Conservation (phyloP, 192 early-diverging fungal genomes). For the Coemansia sp. region DNA sequence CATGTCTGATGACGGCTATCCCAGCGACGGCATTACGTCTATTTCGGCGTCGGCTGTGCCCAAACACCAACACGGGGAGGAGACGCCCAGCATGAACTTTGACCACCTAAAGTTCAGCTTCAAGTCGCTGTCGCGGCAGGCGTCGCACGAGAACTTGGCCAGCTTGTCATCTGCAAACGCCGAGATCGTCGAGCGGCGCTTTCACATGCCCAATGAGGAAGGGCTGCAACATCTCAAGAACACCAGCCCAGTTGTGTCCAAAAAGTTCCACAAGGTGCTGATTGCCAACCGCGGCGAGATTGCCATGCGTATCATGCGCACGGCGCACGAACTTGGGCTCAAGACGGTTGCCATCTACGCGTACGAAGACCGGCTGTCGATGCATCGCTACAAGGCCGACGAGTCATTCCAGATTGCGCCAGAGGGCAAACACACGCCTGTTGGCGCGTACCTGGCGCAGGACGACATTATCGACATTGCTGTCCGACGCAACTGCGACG, state of each 20-base stretch:
- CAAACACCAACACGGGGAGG: slow-evolving; percentile 31
- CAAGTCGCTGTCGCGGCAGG: slow-evolving; percentile 48
- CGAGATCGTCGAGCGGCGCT: slow-evolving; percentile 51
- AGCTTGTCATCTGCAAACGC: slow-evolving; percentile 18
- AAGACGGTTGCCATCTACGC: slow-evolving; percentile 86
- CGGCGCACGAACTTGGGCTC: slow-evolving; percentile 89
- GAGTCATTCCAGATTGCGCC: slow-evolving; percentile 94
- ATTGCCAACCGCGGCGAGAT: slow-evolving; percentile 77
- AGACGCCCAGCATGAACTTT: slow-evolving; percentile 50
- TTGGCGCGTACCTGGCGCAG: slow-evolving; percentile 94
- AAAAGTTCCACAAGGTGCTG: slow-evolving; percentile 55
- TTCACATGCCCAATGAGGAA: slow-evolving; percentile 58
- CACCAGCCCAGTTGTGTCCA: slow-evolving; percentile 49
- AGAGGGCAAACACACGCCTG: slow-evolving; percentile 73
- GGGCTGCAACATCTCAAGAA: slow-evolving; percentile 53
- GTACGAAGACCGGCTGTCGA: slow-evolving; percentile 85
- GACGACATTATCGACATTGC: slow-evolving; percentile 91
- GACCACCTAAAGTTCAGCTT: slow-evolving; percentile 56
- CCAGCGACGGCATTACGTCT: slow-evolving; percentile 47
- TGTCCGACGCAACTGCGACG: slow-evolving; percentile 72
- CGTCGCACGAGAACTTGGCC: slow-evolving; percentile 47
- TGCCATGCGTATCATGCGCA: slow-evolving; percentile 91
- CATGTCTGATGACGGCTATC: slow-evolving; percentile 33
- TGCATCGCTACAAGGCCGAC: slow-evolving; percentile 96
- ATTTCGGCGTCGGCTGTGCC: slow-evolving; percentile 21